Base-by-base conservation (phyloP, 208 protist genomes). In the Angomonas ambiguus region DNA sequence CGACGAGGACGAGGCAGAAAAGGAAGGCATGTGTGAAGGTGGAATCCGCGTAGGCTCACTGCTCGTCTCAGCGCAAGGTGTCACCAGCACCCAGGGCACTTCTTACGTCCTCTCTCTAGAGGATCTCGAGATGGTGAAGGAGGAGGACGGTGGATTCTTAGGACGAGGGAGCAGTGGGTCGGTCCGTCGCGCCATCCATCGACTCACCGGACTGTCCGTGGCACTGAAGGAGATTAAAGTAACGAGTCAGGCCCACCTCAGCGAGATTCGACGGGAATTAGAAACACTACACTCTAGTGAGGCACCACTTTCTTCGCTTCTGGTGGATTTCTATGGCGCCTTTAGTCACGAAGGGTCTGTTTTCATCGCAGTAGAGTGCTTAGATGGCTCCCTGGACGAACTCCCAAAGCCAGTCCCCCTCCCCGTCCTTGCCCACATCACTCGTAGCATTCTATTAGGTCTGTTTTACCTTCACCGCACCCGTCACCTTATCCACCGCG, bases 401-500 rank as follows among this genome's bases (percentile, higher is more conserved):
- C 67, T 95, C 1, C 53, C 33, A 28, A 82, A 77, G 49, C 83
- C 84, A 0, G 65, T 93, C 34, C 86, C 87, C 18, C 57, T 69
- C 2, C 45, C 59, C 0, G 82, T 89, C 10, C 68, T 96, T 30
- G 82, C 76, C 13, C 79, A 70, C 61, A 76, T 96, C 20, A 84
- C 87, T 24, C 85, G 84, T 2, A 83, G 80, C 57, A 85, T 98
- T 63, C 74, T 97, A 49, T 69, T 74, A 27, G 92, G 95, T 0
- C 75, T 98, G 11, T 65, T 63, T 5, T 97, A 97, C 74, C 82
- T 98, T 2, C 94, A 98, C 69, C 79, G 85, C 48, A 73, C 74
- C 10, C 83, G 88, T 24, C 85, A 96, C 57, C 73, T 97, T 22
- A 93, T 99, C 35, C 98, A 99, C 76, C 83, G 98, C 22, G 97